A percentile compares a stretch with the other conserved stretches of the same genome.
Conservation (phyloP, 176 grass and related monocot genomes). For the Musa acuminata region DNA sequence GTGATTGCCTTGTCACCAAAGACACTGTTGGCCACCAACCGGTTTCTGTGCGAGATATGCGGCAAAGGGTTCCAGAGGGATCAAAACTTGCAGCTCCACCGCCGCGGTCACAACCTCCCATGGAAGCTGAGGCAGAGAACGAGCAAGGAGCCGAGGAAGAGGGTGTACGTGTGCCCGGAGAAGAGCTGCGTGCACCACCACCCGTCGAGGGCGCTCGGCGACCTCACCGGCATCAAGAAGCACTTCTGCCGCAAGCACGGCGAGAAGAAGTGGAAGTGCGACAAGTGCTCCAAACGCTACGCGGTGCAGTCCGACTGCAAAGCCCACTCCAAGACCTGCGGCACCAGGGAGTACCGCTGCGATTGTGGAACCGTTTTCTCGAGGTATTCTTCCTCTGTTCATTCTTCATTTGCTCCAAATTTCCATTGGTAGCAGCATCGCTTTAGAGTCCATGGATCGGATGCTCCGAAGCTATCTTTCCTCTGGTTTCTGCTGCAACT, state of each 20-base stretch:
- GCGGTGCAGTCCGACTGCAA: conserved; percentile 26
- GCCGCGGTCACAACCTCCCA: conserved; percentile 17
- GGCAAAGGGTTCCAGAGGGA: conserved; percentile 19
- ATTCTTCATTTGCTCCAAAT: no score
- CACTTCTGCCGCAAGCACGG: conserved; percentile 24
- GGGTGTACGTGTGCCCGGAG: conserved; percentile 27
- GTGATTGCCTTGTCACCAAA: conserved; percentile 15
- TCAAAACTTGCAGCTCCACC: conserved; percentile 23
- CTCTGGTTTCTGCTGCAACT: no score
- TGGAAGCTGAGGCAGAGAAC: conserved; percentile 13
- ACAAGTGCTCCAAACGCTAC: conserved; percentile 18
- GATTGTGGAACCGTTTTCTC: conserved; percentile 20
- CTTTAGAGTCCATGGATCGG: no score
- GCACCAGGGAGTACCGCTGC: conserved; percentile 25
- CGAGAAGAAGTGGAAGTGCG: conserved; percentile 22
- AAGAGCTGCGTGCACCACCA: conserved; percentile 19
- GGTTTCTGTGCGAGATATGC: conserved; percentile 17
- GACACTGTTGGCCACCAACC: conserved; percentile 12
- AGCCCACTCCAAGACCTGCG: conserved; percentile 25
- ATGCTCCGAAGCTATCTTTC: no score
- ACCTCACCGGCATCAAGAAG: conserved; percentile 22
- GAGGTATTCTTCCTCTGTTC: neutral
- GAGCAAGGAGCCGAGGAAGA: neutral
- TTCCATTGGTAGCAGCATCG: no score
- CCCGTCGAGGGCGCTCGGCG: conserved; percentile 18